Evolutionary conservation across 805 yeast genomes (phyloP), one percentile per base, ranked within the genome.

Genomic region (Martiniozyma abietophila): DNA sequence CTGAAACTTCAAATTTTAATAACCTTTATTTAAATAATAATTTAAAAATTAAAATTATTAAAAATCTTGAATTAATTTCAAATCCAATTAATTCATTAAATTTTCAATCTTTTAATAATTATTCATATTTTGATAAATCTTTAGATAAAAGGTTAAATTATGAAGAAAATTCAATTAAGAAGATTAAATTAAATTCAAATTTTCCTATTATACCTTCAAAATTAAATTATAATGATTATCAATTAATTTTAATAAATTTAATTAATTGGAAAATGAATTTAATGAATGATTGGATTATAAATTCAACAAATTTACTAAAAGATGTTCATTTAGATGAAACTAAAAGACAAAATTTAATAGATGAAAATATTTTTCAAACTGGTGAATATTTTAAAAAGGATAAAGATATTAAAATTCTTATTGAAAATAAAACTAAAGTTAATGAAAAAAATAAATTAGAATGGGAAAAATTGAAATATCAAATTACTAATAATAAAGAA

Each of bases 311-410:
- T 32, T 29, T 8, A 29, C 33, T 67, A 17, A 23, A 27, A 6
- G 27, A 27, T 5, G 31, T 59, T n/a, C 58, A 63, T 35, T 23
- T 48, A 1, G 51, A 52, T 32, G 67, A 67, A 25, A 65, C 71
- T 4, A 38, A 50, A 9, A 50, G 66, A 28, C 73, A 69, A 38
- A 38, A 49, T 18, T 31, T 46, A 6, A 41, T 67, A 16, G 78
- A 72, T 45, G 47, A 44, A 3, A 44, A 53, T 28, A 64, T 66
- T 44, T 48, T 41, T 2, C 50, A 54, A 21, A 62, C 68, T 18
- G 76, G 71, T 3, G 52, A 50, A 2, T 36, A 48, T 8, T 72
- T 65, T 46, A 64, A 66, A 32, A 49, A 50, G 23, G 46, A 57
- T 15, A 59, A 61, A 29, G 48, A 42, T 8, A 44, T 54, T 12